Base-by-base conservation (phyloP, 345 rosid genomes). In the Acer campestre region DNA sequence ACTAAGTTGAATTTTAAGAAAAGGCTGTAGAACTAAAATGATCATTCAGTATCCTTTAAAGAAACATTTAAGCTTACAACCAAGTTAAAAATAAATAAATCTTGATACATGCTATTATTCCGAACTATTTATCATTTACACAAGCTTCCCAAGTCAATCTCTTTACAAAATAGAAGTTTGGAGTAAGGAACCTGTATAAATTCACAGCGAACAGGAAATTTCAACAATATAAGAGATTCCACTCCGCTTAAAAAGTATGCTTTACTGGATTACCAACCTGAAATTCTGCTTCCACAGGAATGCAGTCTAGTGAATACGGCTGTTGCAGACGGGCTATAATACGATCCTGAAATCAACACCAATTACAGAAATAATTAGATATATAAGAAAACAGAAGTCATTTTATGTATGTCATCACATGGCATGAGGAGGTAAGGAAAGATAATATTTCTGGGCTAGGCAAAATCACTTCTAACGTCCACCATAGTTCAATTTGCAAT, bases 271-370 rank as follows among this genome's bases (percentile, higher is more conserved):
- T 40, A 79, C 85, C 42, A 77, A 93, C 99, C 94, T 97, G 98
- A 88, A 88, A 97, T 81, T 97, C 98, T 70, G 99, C 99, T 90
- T 94, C 99, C 64, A 97, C 99, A 4, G 99, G 99, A 85, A 97
- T 97, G 82, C 99, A 97, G 77, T 97, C 98, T 44, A 97, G 85
- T 0, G 99, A 97, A 85, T 97, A 97, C 16, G 98, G 98, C 80
- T 97, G 99, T 82, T 93, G 99, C 69, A 97, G 96, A 75, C 99
- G 97, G 81, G 98, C 94, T 81, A 97, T 94, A 79, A 97, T 97
- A 49, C 98, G 97, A 76, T 97, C 98, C 98, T 97, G 88, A 75
- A 56, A 83, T 77, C 23, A 78, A 68, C 17, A 70, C 25, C 29
- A 73, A 64, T 69, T 17, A n/a, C 38, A 67, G 5, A 29, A 17